Conservation (phyloP, 129 eudicot species). For the Escallonia herrerae region DNA sequence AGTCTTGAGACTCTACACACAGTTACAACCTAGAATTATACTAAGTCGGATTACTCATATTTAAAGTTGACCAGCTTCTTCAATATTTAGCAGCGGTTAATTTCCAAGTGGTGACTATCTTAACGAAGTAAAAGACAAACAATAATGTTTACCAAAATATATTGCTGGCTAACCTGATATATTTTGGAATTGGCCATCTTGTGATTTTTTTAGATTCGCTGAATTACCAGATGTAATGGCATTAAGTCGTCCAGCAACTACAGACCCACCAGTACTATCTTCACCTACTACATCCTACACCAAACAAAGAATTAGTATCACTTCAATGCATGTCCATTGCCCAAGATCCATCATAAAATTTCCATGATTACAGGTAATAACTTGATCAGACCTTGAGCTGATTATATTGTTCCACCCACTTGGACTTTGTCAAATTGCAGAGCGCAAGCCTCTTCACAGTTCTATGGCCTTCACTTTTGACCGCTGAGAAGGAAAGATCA, state of each 20-base stretch:
- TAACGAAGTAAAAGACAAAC: neutral
- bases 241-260: conserved; percentile 31
- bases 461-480: conserved; percentile 50
- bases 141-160: neutral
- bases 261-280: conserved; percentile 31
- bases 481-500: conserved; percentile 48
- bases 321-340: neutral
- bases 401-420: conserved; percentile 82
- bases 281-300: conserved; percentile 40
- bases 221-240: conserved; percentile 40
- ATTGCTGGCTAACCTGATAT: conserved; percentile 40
- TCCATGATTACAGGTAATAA: no score
- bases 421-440: conserved; percentile 49
- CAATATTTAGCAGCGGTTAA: neutral
- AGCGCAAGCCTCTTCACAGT: conserved; percentile 63
- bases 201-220: conserved; percentile 40
- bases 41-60: no score
- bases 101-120: neutral
- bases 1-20: no score
- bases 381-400: conserved; percentile 46
- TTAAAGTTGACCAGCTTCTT: neutral
- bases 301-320: conserved; percentile 5
- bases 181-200: conserved; percentile 43
- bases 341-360: neutral
- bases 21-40: no score